Conservation (phyloP, 345 rosid genomes). For the Stellera chamaejasme region DNA sequence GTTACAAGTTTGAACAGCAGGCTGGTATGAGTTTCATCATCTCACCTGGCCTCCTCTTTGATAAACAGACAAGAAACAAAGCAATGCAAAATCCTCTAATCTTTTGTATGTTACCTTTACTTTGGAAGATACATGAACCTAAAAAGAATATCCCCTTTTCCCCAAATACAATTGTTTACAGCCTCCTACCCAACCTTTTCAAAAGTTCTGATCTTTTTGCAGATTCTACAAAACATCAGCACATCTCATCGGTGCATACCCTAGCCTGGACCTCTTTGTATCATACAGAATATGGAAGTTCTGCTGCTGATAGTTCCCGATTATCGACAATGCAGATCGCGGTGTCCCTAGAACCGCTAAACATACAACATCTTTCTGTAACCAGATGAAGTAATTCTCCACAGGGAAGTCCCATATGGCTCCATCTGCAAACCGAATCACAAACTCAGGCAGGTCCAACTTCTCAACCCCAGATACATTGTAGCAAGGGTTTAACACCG, state of each 20-base stretch:
- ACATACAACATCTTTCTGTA: slow-evolving; percentile 59
- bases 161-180: slow-evolving; percentile 17
- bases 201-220: background rate
- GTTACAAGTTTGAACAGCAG: slow-evolving; percentile 9
- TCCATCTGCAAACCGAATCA: slow-evolving; percentile 60
- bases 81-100: slow-evolving; percentile 14
- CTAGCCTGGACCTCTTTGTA: slow-evolving; percentile 65
- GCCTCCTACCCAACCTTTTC: slow-evolving; percentile 10
- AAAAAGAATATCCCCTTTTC: slow-evolving; percentile 1
- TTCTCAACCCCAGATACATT: slow-evolving; percentile 65
- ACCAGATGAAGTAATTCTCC: slow-evolving; percentile 65
- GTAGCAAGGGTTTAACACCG: slow-evolving; percentile 71
- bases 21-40: slow-evolving; percentile 10
- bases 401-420: slow-evolving; percentile 87
- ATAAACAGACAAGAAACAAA: background rate
- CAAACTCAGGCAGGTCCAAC: slow-evolving; percentile 60
- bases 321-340: slow-evolving; percentile 61
- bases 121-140: background rate
- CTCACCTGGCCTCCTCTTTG: slow-evolving; percentile 1
- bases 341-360: slow-evolving; percentile 84
- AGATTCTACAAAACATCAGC: slow-evolving; percentile 38
- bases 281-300: slow-evolving; percentile 77
- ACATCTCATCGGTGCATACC: slow-evolving; percentile 65
- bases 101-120: slow-evolving; percentile 13
- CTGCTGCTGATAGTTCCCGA: slow-evolving; percentile 92